Evolutionary conservation across 768 basidiomycete species (phyloP).

Genomic region (Russula ochroleuca): DNA sequence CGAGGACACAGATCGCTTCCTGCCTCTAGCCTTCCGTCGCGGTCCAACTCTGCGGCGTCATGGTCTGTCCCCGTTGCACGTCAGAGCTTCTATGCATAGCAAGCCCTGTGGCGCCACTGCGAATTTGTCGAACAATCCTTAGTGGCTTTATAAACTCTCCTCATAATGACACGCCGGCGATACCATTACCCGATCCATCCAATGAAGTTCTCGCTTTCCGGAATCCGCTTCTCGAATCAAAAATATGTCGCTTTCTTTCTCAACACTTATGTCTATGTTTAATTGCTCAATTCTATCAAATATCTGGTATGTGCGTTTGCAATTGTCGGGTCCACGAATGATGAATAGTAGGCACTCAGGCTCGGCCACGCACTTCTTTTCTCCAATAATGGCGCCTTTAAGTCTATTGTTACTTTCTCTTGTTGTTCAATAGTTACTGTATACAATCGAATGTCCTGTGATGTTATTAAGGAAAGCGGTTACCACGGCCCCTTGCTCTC

Average conservation of each 20-base stretch:
- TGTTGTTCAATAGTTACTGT: constrained; percentile 3
- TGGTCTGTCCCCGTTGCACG: constrained; percentile 9
- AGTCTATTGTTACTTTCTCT: neutral
- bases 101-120: neutral
- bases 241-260: neutral
- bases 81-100: constrained; percentile 2
- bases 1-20: constrained; percentile 21
- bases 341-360: neutral
- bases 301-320: constrained; percentile 16
- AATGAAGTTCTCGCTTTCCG: neutral
- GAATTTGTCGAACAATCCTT: neutral
- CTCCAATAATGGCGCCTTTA: constrained; percentile 1
- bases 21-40: constrained; percentile 22
- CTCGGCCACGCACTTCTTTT: neutral
- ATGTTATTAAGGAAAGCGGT: constrained; percentile 2
- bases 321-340: neutral
- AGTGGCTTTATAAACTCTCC: neutral
- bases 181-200: constrained; percentile 9
- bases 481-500: neutral
- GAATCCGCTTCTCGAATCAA: neutral
- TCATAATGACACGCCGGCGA: constrained; percentile 7
- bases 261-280: constrained; percentile 5
- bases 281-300: constrained; percentile 26
- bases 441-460: neutral
- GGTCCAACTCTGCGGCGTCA: constrained; percentile 23